Conservation (phyloP, 208 protist genomes). For the Angomonas deanei region DNA sequence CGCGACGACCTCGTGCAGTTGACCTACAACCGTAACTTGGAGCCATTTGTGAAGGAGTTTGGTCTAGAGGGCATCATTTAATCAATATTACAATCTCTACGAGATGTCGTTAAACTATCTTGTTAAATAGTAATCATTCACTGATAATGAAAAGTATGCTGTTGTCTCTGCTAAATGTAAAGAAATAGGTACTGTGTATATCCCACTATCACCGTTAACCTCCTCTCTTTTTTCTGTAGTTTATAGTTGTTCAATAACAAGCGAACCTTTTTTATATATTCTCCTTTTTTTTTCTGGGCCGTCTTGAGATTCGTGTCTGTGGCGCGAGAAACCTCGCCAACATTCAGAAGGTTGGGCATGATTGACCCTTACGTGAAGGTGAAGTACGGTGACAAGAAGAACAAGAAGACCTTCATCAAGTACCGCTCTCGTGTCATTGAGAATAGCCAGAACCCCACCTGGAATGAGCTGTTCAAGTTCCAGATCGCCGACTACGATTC, state of each 20-base stretch:
- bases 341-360: conserved; percentile 30
- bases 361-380: conserved; percentile 67
- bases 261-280: conserved; percentile 10
- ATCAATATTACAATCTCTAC: no score
- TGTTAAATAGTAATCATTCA: no score
- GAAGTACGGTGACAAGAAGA: conserved; percentile 23
- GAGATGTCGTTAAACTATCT: no score
- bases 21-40: conserved; percentile 49
- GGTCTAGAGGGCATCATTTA: conserved; percentile 65
- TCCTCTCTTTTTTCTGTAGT: no score
- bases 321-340: conserved; percentile 52
- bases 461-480: conserved; percentile 75
- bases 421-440: conserved; percentile 32
- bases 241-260: no score
- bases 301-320: conserved; percentile 60
- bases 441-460: conserved; percentile 49
- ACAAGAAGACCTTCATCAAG: conserved; percentile 36
- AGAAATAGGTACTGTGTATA: no score
- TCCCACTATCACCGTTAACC: no score
- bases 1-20: conserved; percentile 76
- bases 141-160: no score
- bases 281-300: conserved; percentile 35
- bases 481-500: conserved; percentile 48
- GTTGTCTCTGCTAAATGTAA: neutral
- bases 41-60: conserved; percentile 71